Evolutionary conservation across 2,329 filamentous ascomycete genomes (phyloP).

Genomic region (Aspergillus sergii): DNA sequence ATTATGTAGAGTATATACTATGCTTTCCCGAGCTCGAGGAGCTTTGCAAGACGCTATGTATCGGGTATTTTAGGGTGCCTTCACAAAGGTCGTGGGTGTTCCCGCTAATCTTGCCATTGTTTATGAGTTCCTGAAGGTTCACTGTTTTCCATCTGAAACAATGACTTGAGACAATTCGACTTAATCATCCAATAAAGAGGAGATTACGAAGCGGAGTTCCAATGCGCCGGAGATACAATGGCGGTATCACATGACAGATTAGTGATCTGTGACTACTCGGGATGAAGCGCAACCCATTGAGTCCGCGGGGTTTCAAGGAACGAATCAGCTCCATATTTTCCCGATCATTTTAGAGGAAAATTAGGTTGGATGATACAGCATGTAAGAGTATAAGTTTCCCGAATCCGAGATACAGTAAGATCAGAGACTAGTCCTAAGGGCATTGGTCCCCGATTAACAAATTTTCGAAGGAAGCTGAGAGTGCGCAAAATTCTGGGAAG

Average conservation of each 20-base stretch:
- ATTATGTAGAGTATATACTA: background rate
- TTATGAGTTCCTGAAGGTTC: background rate
- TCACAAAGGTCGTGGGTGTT: background rate
- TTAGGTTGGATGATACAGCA: background rate
- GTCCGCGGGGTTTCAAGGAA: background rate
- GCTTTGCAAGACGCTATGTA: background rate
- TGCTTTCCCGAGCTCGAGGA: background rate
- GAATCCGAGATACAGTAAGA: background rate
- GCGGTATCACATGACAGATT: no score
- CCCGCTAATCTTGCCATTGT: background rate
- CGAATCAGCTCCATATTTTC: background rate
- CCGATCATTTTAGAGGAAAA: background rate
- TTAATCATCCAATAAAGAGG: background rate
- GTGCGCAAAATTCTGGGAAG: background rate
- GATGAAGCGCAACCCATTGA: background rate
- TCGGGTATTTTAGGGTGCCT: background rate
- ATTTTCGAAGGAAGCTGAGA: no score
- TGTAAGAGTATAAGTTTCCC: conserved; percentile 1
- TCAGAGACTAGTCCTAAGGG: background rate
- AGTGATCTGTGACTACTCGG: background rate
- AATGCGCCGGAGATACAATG: no score
- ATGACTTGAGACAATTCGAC: background rate
- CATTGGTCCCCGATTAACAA: no score
- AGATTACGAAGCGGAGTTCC: background rate
- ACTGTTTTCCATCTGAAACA: background rate